A percentile compares a stretch with the other conserved stretches of the same genome.
Evolutionary conservation across 73 alveolate species (phyloP).

Genomic region (Uronychia setigera): DNA sequence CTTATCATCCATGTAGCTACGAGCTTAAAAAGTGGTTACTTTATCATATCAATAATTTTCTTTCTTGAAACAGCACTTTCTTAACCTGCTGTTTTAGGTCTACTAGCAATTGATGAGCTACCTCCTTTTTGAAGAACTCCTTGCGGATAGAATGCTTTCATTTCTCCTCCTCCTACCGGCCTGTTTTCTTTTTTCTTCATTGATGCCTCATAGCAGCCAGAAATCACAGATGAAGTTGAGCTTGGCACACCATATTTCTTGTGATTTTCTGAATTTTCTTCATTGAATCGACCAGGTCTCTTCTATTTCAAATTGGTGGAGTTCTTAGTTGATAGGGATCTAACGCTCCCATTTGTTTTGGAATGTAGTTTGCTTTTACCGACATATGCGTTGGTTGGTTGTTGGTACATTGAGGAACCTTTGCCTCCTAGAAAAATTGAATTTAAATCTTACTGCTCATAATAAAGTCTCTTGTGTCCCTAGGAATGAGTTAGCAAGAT

Average conservation of each 20-base stretch:
- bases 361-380: neutral
- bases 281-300: neutral
- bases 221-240: neutral
- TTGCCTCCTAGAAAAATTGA: neutral
- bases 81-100: neutral
- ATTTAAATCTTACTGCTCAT: neutral
- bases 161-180: neutral
- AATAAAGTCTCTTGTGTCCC: neutral
- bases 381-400: neutral
- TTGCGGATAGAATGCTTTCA: neutral
- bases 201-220: neutral
- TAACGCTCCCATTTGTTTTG: neutral
- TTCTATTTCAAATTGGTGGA: neutral
- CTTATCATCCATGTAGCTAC: neutral
- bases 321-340: neutral
- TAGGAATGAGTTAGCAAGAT: no score
- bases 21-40: neutral
- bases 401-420: neutral
- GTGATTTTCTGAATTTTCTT: neutral
- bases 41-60: neutral
- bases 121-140: no score
- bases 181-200: neutral
- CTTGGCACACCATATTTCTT: neutral
- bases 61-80: neutral
- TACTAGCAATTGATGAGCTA: neutral